Percentiles rank a stretch among this genome's conserved stretches.
These are phyloP conservation scores for Cylindrotheca closterium DNA, from an alignment of 108 stramenopile species.

Conservation along the genomic window DNA sequence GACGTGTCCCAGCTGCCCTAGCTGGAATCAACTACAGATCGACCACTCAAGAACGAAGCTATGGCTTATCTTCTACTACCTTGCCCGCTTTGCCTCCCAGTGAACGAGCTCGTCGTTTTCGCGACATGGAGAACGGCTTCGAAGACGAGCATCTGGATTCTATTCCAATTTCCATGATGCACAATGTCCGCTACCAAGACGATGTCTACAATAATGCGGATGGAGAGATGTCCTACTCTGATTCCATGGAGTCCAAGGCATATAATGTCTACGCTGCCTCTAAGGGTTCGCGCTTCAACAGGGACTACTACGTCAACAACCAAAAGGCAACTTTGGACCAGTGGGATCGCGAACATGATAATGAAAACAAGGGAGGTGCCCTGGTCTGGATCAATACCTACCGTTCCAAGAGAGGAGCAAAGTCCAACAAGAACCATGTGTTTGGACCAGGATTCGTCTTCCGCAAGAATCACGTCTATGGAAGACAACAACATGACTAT, in stretches of 20 bases:
- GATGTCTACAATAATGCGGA: neutral
- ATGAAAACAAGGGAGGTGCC: too few relatives aligned
- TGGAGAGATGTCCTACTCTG: too few relatives aligned
- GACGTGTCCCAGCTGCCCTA: slow-evolving; percentile 43
- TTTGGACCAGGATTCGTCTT: slow-evolving; percentile 43
- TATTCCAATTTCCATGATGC: too few relatives aligned
- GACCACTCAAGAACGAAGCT: too few relatives aligned
- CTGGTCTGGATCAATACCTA: neutral
- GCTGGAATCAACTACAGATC: slow-evolving; percentile 33
- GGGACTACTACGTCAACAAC: slow-evolving; percentile 9
- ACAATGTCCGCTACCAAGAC: neutral
- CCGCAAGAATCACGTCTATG: slow-evolving; percentile 30
- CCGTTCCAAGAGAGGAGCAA: too few relatives aligned
- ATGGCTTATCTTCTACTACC: too few relatives aligned
- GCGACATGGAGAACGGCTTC: neutral
- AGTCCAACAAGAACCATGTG: slow-evolving; percentile 5
- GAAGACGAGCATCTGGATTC: neutral
- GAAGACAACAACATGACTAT: slow-evolving; percentile 3
- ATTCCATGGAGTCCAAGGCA: too few relatives aligned
- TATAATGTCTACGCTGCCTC: too few relatives aligned
- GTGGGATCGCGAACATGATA: slow-evolving; percentile 32
- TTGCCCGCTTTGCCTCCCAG: neutral
- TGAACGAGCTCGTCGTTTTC: neutral
- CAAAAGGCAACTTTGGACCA: slow-evolving; percentile 24
- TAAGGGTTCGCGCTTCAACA: too few relatives aligned